Conservation (phyloP, 2,329 filamentous ascomycete species). For the Lecanosticta acicola region DNA sequence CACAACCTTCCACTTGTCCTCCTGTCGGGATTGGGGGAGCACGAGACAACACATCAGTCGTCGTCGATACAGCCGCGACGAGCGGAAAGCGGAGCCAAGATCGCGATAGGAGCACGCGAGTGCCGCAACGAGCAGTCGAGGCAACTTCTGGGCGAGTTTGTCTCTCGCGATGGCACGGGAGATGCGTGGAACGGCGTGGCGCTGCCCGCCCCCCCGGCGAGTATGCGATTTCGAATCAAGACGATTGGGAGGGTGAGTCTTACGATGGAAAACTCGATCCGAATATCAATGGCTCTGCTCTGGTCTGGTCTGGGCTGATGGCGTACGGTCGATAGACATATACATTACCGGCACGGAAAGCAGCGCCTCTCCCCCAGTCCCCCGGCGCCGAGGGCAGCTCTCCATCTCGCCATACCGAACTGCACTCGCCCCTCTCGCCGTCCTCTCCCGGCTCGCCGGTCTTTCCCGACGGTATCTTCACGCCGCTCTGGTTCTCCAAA, state of each 20-base stretch:
- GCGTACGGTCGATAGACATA: no score
- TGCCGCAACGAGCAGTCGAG: constrained; percentile 43
- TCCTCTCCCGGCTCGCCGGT: constrained; percentile 74
- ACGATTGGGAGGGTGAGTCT: constrained; percentile 71
- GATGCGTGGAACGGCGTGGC: constrained; percentile 26
- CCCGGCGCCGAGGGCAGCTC: constrained; percentile 33
- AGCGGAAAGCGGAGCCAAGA: constrained; percentile 26
- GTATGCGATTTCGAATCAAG: constrained; percentile 27
- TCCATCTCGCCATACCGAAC: constrained; percentile 39
- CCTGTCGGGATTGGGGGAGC: constrained; percentile 64
- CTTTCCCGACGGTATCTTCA: constrained; percentile 85
- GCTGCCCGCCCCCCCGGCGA: constrained; percentile 23
- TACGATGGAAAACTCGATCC: no score
- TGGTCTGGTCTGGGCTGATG: no score
- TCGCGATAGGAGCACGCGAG: constrained; percentile 23
- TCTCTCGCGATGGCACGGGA: constrained; percentile 39
- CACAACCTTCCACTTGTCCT: constrained; percentile 83
- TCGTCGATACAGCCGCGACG: constrained; percentile 6
- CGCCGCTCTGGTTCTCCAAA: constrained; percentile 77
- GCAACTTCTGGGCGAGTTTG: constrained; percentile 51
- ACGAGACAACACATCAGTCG: constrained; percentile 29
- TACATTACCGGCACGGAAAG: constrained; percentile 57
- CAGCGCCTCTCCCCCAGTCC: constrained; percentile 52
- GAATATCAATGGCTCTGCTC: no score
- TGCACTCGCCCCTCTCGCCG: constrained; percentile 89